Base-by-base conservation (phyloP, 352 stramenopile species). In the Globisporangium ultimum region DNA sequence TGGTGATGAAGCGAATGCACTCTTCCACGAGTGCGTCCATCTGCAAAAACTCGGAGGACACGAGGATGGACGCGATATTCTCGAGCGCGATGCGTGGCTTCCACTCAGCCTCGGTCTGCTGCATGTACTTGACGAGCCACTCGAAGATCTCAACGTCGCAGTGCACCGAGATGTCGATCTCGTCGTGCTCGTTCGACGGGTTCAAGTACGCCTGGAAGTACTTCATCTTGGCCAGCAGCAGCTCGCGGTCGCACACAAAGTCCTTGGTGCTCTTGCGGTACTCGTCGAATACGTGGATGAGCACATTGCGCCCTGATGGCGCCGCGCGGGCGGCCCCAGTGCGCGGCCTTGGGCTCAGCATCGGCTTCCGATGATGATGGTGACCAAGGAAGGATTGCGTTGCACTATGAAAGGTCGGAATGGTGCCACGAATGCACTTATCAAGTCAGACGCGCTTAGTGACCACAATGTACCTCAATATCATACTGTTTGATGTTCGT, bases 81-180 rank as follows among this genome's bases (percentile, higher is more conserved):
- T 95, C 84, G 8, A 97, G 66, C 24, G 74, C 64, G 22, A 94
- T 74, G 34, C 63, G 64, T 17, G 58, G 50, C 12, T 68, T 64
- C 70, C 70, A 86, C 50, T 87, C 72, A 8, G 54, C 45, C 13
- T 85, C 68, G 36, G 55, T 67, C 41, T 79, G 60, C 24, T 96
- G 80, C 64, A 97, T 96, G 66, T 95, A 96, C 48, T 89, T 66
- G 42, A 97, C 82, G 21, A 97, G 75, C 72, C 91, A 93, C 69
- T 96, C 89, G 57, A 97, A 97, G 57, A 97, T 91, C 61, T 95
- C 74, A 18, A 97, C 82, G 68, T 97, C 91, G 62, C 89, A 97
- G 61, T 97, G 88, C 59, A 97, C 89, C 10, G 83, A 94, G 55
- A 97, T 97, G 70, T 97, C 88, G 62, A 97, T 93, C 67, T 97